Evolutionary conservation across 2,329 filamentous ascomycete species (phyloP), one percentile per base, ranked within the genome.

Genomic region (Beauveria brongniartii): DNA sequence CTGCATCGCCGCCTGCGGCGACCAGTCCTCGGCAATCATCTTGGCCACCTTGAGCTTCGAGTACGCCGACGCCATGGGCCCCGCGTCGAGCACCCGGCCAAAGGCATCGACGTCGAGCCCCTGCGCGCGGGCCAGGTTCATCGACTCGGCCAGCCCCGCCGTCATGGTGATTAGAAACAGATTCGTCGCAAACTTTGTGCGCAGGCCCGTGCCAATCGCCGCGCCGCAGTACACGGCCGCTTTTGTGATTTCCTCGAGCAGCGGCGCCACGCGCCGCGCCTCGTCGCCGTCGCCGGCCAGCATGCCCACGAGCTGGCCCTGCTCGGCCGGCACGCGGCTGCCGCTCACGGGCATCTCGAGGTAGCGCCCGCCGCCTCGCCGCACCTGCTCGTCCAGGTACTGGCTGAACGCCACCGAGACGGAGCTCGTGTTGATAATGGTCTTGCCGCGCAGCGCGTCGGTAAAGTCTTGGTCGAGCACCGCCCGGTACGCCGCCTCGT

Each of bases 281-380:
- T 69, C 63, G 14, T 43, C 63, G 12, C 47, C 55, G 37, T 71
- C 69, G 5, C 71, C 71, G 14, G 69, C 71, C 44, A 74, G 66
- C 66, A 74, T 69, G 40, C 70, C 71, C 22, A 74, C 70, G 8
- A 73, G 67, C n/a, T 63, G 54, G 3, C 71, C 71, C 50, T 69
- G 64, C 59, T 72, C 71, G 1, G 71, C 72, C 1, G 71, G 72
- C 1, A 70, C 61, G 47, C 69, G 69, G 65, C 71, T 71, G 7
- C 71, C 72, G 55, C 71, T 73, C 37, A 73, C 71, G 2, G 71
- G 71, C 71, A 73, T 73, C 58, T 73, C 71, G 44, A 73, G 59
- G 28, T 69, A 73, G 3, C 67, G 50, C 1, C 71, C 71, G 1
- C 71, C 69, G 3, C 67, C 68, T 2, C 52, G 28, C 6, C 55